These are phyloP conservation scores for Colletotrichum zoysiae DNA, from an alignment of 2,329 filamentous ascomycete genomes.

Conservation along the genomic window DNA sequence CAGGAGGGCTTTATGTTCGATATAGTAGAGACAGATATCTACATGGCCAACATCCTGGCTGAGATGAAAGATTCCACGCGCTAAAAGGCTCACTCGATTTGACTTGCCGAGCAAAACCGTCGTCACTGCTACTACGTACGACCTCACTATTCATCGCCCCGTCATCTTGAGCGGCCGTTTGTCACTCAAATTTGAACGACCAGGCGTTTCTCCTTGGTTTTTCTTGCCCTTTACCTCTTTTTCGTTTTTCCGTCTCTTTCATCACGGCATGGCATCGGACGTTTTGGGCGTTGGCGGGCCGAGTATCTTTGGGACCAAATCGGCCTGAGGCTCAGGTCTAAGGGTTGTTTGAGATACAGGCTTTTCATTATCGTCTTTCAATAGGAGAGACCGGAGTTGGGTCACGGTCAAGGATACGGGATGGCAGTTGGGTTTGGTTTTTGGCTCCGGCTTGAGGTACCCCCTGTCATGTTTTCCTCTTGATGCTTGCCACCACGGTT, in stretches of 20 bases:
- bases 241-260: not conserved
- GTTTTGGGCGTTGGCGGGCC: not conserved
- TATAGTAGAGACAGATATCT: not conserved
- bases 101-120: not conserved
- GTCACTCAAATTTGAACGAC: not conserved
- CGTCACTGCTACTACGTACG: too few species aligned
- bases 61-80: not conserved
- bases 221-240: not conserved
- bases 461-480: not conserved
- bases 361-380: not conserved
- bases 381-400: not conserved
- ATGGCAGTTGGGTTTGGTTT: conserved; percentile 8
- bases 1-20: not conserved
- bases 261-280: not conserved
- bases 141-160: not conserved
- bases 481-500: not conserved
- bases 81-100: not conserved
- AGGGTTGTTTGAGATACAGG: not conserved
- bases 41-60: conserved; percentile 1
- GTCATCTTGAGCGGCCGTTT: not conserved
- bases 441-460: not conserved
- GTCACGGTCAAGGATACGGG: not conserved
- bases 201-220: not conserved
- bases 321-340: not conserved
- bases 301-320: not conserved